A percentile compares a stretch with the other conserved stretches of the same genome.
Conservation (phyloP, 2,329 filamentous ascomycete genomes). For the Orbilia brochopaga region DNA sequence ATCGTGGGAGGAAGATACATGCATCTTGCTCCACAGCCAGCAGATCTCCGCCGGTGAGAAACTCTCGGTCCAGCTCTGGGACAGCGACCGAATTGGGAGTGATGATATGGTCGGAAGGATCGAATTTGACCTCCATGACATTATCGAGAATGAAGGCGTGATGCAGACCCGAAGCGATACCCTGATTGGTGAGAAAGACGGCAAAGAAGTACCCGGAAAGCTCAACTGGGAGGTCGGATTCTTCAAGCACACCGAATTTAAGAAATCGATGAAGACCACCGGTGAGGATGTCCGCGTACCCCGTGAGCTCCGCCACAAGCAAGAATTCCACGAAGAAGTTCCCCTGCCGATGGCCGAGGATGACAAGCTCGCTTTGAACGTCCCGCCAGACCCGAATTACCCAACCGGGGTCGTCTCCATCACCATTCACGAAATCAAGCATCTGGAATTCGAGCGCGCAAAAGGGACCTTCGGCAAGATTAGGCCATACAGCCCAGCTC, state of each 20-base stretch:
- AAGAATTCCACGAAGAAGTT: slow-evolving; percentile 85
- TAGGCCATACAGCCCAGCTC: slow-evolving; percentile 49
- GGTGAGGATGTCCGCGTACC: slow-evolving; percentile 82
- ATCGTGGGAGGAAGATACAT: slow-evolving; percentile 73
- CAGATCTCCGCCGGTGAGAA: slow-evolving; percentile 75
- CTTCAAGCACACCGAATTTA: slow-evolving; percentile 88
- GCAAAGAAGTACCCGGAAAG: slow-evolving; percentile 87
- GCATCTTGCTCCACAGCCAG: slow-evolving; percentile 71
- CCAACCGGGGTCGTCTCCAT: slow-evolving; percentile 86
- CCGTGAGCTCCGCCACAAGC: slow-evolving; percentile 70
- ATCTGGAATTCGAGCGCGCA: slow-evolving; percentile 87
- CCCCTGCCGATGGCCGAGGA: slow-evolving; percentile 73
- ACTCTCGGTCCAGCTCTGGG: slow-evolving; percentile 74
- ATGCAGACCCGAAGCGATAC: slow-evolving; percentile 91
- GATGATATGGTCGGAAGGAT: slow-evolving; percentile 78
- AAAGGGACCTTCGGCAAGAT: slow-evolving; percentile 78
- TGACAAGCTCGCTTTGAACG: slow-evolving; percentile 85
- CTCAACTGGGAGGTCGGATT: slow-evolving; percentile 96
- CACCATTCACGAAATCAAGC: slow-evolving; percentile 92
- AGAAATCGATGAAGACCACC: slow-evolving; percentile 81
- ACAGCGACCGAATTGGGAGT: slow-evolving; percentile 73
- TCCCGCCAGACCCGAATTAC: slow-evolving; percentile 94
- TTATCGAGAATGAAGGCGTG: slow-evolving; percentile 89
- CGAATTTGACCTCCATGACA: slow-evolving; percentile 81
- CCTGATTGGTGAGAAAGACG: slow-evolving; percentile 80